phyloP scores from a whole-genome alignment of 352 stramenopile species.

The Albugo laibachii region DNA sequence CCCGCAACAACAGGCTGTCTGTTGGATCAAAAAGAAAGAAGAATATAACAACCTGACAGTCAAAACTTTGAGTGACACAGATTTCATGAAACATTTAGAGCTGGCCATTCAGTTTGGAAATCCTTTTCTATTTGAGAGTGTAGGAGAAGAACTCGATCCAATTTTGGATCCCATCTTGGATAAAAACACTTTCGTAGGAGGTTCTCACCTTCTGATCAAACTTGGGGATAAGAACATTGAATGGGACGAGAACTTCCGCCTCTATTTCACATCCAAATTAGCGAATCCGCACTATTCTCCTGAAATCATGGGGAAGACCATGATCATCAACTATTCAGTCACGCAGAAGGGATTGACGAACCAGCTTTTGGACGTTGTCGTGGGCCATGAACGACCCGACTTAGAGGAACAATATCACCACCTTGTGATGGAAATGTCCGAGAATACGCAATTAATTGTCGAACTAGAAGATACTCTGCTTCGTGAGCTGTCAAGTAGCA shows the following conservation, averaged over 20 bases:
- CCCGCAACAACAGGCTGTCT: slow-evolving; percentile 89
- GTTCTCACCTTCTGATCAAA: slow-evolving; percentile 79
- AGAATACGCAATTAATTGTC: slow-evolving; percentile 85
- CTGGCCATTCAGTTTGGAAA: slow-evolving; percentile 90
- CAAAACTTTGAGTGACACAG: slow-evolving; percentile 83
- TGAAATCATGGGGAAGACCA: slow-evolving; percentile 92
- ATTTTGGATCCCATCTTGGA: slow-evolving; percentile 89
- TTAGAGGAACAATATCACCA: slow-evolving; percentile 86
- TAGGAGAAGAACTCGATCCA: slow-evolving; percentile 88
- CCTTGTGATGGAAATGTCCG: slow-evolving; percentile 84
- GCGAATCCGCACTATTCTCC: slow-evolving; percentile 88
- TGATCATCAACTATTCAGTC: slow-evolving; percentile 93
- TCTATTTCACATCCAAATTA: slow-evolving; percentile 91
- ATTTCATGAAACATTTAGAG: slow-evolving; percentile 93
- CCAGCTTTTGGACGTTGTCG: slow-evolving; percentile 88
- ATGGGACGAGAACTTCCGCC: slow-evolving; percentile 84
- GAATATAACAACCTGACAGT: slow-evolving; percentile 84
- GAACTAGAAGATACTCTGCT: slow-evolving; percentile 85
- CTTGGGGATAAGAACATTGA: slow-evolving; percentile 89
- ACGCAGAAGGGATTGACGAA: slow-evolving; percentile 83
- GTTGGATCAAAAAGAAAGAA: slow-evolving; percentile 93
- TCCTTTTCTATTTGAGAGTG: slow-evolving; percentile 88
- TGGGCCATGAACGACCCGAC: slow-evolving; percentile 83
- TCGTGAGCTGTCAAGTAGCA: slow-evolving; percentile 75
- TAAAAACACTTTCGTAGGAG: slow-evolving; percentile 85